Base-by-base conservation (phyloP, 805 yeast genomes). In the Candida sanyiensis region DNA sequence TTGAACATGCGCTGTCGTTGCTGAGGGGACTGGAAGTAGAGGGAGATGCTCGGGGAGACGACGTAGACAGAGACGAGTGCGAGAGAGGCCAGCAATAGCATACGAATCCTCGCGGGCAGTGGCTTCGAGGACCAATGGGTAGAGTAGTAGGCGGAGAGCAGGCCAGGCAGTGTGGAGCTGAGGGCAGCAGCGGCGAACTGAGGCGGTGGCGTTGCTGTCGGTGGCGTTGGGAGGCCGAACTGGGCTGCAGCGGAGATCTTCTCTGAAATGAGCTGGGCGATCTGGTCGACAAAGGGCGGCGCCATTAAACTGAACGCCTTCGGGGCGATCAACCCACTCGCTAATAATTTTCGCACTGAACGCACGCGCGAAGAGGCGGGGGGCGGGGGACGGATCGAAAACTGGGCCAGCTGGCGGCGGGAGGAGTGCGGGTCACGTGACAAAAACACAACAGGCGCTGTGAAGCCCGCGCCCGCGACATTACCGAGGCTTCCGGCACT, bases 31-130 rank as follows among this genome's bases (percentile, higher is more conserved):
- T 44, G 37, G 33, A 46, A 33, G 25, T 47, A 39, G 46, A 40
- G 38, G 16, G 46, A 12, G 50, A 58, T 35, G 7, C 52, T 39
- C 9, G 68, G 67, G 6, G 56, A 38, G 15, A 60, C 24, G 20
- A 63, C 45, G 54, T 63, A 63, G 11, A 62, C 37, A 15, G 61
- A 47, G 8, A 56, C 20, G 4, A 49, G 15, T 15, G 50, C 46
- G 22, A 45, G 39, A n/a, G 57, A 47, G 18, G 56, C 44, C 20
- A 40, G 36, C 22, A 54, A 24, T 8, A 54, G 52, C 53, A 54
- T 50, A 17, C 51, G 55, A 32, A 43, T 19, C 37, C 43, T 44
- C 2, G 40, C 27, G 5, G 28, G n/a, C 4, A 26, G 19, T 3
- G 48, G 8, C 7, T 49, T 33, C 17, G 40, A 35, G 26, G 46